Evolutionary conservation across 441 rosid species (phyloP), one percentile per base, ranked within the genome.

Genomic region (Mallotus japonicus): DNA sequence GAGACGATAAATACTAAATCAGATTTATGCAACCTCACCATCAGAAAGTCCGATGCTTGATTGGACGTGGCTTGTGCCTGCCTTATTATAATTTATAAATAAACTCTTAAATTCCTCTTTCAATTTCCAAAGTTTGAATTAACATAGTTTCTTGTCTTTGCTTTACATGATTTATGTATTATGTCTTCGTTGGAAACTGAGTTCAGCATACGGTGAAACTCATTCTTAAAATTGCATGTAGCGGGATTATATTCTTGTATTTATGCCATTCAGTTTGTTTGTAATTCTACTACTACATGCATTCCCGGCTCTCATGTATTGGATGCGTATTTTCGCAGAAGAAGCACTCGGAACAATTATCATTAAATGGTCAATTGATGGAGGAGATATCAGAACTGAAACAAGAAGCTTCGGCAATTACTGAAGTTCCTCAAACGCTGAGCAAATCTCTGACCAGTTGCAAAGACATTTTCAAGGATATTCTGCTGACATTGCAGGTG

Each of bases 361-460:
- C 62, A 53, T 19, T 87, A 76, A 90, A 88, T 79, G 82, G 76
- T 47, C 81, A 75, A 80, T 73, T 92, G 73, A 80, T 69, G 77
- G 83, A 76, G 76, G 92, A 92, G 87, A 73, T 89, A 64, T 79
- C 88, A 72, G 82, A 87, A 81, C 89, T 89, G 72, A 87, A 80
- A 83, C 85, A 84, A 79, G 85, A 92, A 84, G 79, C 71, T 63
- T 65, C 68, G 37, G 57, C 49, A 16, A 34, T 75, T 71, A 79
- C 44, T 80, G 88, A 85, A 76, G 79, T 84, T 61, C 94, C 95
- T 66, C 81, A 55, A 81, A 81, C 83, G 65, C 76, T 94, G 47
- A 73, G 65, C 19, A 79, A 77, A 61, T 87, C 89, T 7, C 61
- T 94, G 69, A 83, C 84, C 54, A 77, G 67, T 75, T 90, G 88